Conservation (phyloP, 192 early-diverging fungal species). For the Funneliformis mosseae region DNA sequence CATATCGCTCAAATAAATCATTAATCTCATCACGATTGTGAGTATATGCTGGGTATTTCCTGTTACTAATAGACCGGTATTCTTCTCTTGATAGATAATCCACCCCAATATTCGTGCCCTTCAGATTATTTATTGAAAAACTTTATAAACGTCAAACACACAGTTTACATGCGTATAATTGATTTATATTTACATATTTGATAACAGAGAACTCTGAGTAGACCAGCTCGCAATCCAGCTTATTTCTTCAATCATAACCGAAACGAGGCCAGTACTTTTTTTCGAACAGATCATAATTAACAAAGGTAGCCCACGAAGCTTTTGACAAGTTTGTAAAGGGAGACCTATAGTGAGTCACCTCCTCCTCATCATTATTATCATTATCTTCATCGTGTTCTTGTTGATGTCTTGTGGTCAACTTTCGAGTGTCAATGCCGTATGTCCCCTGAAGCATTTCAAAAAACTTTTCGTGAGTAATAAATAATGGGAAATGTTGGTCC, state of each 20-base stretch:
- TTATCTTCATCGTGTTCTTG: neutral
- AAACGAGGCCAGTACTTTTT: neutral
- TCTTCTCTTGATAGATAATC: slow-evolving; percentile 15
- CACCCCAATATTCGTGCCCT: too few relatives aligned
- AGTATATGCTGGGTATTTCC: too few relatives aligned
- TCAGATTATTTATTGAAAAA: neutral
- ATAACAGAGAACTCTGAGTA: slow-evolving; percentile 17
- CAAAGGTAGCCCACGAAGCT: neutral
- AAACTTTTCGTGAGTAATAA: slow-evolving; percentile 14
- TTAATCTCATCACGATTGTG: too few relatives aligned
- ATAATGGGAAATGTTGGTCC: slow-evolving; percentile 12
- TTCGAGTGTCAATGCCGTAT: neutral
- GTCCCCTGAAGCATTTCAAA: slow-evolving; percentile 23
- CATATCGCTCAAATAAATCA: too few relatives aligned
- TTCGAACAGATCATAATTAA: neutral
- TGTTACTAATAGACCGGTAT: neutral
- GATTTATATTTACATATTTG: neutral
- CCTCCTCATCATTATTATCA: neutral
- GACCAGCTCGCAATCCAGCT: neutral
- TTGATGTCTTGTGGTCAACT: neutral
- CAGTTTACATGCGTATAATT: neutral
- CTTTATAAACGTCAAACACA: neutral
- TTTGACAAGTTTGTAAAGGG: neutral
- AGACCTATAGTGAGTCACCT: neutral
- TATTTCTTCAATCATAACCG: neutral